These are phyloP conservation scores for Hymenoscyphus infarciens DNA, from an alignment of 2,329 filamentous ascomycete genomes.

Conservation along the genomic window DNA sequence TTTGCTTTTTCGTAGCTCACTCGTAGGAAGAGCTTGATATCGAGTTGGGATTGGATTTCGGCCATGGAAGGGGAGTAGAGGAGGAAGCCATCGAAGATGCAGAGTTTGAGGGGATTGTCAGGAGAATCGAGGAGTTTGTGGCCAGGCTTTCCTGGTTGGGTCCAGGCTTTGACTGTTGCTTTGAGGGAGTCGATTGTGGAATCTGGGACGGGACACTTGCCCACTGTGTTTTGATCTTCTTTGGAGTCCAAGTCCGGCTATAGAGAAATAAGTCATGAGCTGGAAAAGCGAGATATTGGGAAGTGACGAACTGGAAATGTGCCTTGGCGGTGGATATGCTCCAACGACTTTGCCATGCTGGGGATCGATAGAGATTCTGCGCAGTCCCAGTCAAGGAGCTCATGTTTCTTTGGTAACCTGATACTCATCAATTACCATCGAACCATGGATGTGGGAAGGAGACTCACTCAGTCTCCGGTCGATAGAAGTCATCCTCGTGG, in stretches of 20 bases:
- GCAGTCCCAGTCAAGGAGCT: slow-evolving; percentile 88
- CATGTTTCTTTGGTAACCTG: slow-evolving; percentile 54
- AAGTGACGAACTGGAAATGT: slow-evolving; percentile 53
- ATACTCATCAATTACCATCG: slow-evolving; percentile 3
- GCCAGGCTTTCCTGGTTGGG: slow-evolving; percentile 43
- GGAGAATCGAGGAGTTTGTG: slow-evolving; percentile 36
- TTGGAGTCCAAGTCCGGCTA: slow-evolving; percentile 51
- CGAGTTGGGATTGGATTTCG: slow-evolving; percentile 55
- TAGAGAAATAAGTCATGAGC: slow-evolving; percentile 17
- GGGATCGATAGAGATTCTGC: slow-evolving; percentile 71
- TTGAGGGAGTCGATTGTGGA: slow-evolving; percentile 45
- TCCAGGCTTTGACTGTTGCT: slow-evolving; percentile 46
- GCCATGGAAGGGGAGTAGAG: slow-evolving; percentile 62
- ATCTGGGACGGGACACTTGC: slow-evolving; percentile 49
- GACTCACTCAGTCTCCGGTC: slow-evolving; percentile 67
- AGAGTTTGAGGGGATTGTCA: slow-evolving; percentile 44
- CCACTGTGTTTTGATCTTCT: slow-evolving; percentile 61
- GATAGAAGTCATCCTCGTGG: slow-evolving; percentile 96
- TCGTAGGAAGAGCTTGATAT: slow-evolving; percentile 75
- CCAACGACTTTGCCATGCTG: slow-evolving; percentile 62
- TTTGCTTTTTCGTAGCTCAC: slow-evolving; percentile 64
- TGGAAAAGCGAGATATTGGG: not conserved
- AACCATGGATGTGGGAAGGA: not conserved
- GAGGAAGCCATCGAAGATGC: slow-evolving; percentile 84
- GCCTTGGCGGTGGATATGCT: slow-evolving; percentile 67